phyloP scores from a whole-genome alignment of 345 rosid species.

The Euphorbia lathyris region DNA sequence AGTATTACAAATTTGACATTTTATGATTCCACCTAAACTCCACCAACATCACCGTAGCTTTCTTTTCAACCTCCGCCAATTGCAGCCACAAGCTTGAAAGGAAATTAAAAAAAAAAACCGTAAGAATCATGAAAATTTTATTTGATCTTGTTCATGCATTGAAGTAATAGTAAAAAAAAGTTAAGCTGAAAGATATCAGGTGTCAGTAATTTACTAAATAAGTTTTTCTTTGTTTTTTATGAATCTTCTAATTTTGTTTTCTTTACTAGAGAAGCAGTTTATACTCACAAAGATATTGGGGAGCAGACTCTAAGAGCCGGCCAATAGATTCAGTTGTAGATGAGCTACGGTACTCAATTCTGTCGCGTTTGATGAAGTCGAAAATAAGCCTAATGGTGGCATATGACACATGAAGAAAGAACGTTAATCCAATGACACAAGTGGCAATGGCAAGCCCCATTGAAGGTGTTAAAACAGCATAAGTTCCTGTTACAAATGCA shows the following conservation, averaged over 20 bases:
- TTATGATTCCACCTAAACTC: background rate
- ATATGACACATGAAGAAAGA: background rate
- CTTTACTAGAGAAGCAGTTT: too few species aligned
- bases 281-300: too few species aligned
- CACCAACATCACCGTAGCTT: background rate
- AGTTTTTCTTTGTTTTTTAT: too few species aligned
- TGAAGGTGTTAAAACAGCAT: background rate
- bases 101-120: background rate
- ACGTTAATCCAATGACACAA: background rate
- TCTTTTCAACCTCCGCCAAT: too few species aligned
- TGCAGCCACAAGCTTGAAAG: background rate
- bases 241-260: too few species aligned
- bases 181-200: too few species aligned
- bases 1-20: background rate
- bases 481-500: slow-evolving; percentile 9
- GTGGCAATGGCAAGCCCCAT: background rate
- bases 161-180: background rate
- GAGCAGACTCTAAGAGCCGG: too few species aligned
- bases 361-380: background rate
- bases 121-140: too few species aligned
- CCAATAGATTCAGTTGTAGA: too few species aligned
- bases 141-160: too few species aligned
- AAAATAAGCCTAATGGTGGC: background rate
- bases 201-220: too few species aligned
- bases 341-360: background rate